phyloP scores from a whole-genome alignment of 176 grass and related monocot species.

The Oropetium thomaeum region DNA sequence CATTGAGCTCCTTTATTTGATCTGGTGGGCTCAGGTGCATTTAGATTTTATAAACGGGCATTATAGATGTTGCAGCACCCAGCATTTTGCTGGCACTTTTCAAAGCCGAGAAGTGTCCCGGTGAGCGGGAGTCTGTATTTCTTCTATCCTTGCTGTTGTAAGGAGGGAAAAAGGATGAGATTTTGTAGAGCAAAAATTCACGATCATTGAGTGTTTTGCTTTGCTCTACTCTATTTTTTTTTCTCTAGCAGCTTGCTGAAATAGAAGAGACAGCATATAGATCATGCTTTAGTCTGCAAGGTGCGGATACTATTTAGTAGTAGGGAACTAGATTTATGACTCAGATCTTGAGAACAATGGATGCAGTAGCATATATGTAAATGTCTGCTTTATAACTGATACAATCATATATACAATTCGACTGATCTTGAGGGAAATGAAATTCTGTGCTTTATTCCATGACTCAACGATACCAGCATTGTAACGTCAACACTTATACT shows the following conservation, averaged over 20 bases:
- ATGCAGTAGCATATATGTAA: background rate
- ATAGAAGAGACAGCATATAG: background rate
- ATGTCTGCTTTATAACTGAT: background rate
- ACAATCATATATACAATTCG: slow-evolving; percentile 2
- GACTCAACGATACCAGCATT: background rate
- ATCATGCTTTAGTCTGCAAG: slow-evolving; percentile 18
- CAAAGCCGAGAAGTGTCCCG: slow-evolving; percentile 27
- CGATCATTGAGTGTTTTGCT: background rate
- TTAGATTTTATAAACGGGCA: slow-evolving; percentile 32
- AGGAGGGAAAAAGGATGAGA: background rate
- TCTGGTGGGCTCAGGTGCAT: slow-evolving; percentile 30
- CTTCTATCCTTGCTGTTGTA: background rate
- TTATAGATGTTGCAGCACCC: slow-evolving; percentile 12
- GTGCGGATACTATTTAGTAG: background rate
- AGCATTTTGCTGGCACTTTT: slow-evolving; percentile 23
- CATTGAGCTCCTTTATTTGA: slow-evolving; percentile 56
- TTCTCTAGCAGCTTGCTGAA: slow-evolving; percentile 14
- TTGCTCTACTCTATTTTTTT: slow-evolving; percentile 14
- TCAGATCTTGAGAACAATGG: slow-evolving; percentile 16
- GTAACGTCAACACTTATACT: background rate
- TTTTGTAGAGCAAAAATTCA: slow-evolving; percentile 37
- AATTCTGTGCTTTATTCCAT: background rate
- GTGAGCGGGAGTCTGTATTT: slow-evolving; percentile 16
- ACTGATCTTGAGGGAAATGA: background rate
- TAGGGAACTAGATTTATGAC: slow-evolving; percentile 33